Evolutionary conservation across 805 yeast species (phyloP), one percentile per base, ranked within the genome.

Genomic region (Spencermartinsiella europaea): DNA sequence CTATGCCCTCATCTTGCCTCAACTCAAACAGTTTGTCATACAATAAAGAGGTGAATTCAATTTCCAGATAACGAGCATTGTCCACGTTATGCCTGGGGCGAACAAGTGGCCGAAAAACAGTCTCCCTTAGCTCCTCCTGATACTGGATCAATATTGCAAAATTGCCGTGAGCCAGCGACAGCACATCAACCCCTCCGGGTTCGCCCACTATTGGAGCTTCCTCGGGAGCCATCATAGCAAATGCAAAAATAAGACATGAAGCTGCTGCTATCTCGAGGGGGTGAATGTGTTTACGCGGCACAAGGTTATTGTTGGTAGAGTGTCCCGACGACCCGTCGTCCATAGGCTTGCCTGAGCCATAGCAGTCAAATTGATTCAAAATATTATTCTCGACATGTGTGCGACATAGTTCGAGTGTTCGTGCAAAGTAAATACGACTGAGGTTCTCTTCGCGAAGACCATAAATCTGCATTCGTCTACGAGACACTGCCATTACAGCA

Each of bases 401-500:
- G 14, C 42, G 15, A 38, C 42, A 38, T n/a, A 22, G 8, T 12
- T n/a, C 33, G 5, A 38, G 15, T 7, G 42, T 27, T 12, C 19
- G 21, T 15, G 12, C 19, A n/a, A 38, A 38, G 21, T 38, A 27
- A 10, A 15, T 7, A 31, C 12, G n/a, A 8, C 28, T 19, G 16
- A 7, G n/a, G n/a, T 34, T 16, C 20, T 17, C 37, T 16, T 5
- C 7, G n/a, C 10, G 15, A 15, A 8, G 21, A 7, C 20, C 20
- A 8, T 16, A 12, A 5, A 7, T 10, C 5, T 7, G 19, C 15
- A 38, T 10, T 14, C 20, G 21, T 34, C 15, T 34, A 5, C 20
- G 16, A n/a, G 42, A 7, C 5, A 38, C 34, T 8, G 42, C 42
- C 34, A 22, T 21, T n/a, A 38, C 22, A 15, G 34, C 42, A 38